Conservation (phyloP, 176 grass and related monocot species). For the Aegilops tauschii region DNA sequence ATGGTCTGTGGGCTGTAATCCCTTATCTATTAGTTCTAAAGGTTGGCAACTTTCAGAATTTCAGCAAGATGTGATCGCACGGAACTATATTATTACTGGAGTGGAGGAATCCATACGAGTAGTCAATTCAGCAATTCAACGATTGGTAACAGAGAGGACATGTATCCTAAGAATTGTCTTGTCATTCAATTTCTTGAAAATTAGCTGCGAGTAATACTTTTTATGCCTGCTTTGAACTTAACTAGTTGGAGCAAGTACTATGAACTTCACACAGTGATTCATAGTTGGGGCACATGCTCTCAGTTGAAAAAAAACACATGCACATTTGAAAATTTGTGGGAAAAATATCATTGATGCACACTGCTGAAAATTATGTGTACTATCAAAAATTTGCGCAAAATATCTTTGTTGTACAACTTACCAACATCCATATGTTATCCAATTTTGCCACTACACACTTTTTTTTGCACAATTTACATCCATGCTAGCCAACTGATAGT, state of each 20-base stretch:
- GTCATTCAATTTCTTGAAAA: constrained; percentile 21
- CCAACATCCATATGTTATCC: neutral
- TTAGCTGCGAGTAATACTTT: constrained; percentile 15
- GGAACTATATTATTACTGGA: constrained; percentile 85
- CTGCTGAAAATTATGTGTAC: neutral
- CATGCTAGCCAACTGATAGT: neutral
- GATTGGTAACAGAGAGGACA: constrained; percentile 54
- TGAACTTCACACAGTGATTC: neutral
- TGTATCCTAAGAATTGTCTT: constrained; percentile 53
- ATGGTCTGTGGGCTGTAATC: constrained; percentile 96
- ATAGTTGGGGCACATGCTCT: neutral
- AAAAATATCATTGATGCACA: neutral
- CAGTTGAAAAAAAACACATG: neutral
- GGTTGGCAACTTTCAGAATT: constrained; percentile 75
- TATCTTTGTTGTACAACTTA: neutral
- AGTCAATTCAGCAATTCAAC: constrained; percentile 80
- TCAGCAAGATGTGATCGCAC: constrained; percentile 74
- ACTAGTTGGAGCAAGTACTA: neutral
- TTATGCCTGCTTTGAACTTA: constrained; percentile 10
- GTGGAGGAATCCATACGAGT: constrained; percentile 85
- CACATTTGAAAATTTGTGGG: too few species aligned
- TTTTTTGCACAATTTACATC: neutral
- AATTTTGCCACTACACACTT: neutral
- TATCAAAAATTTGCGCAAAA: neutral
- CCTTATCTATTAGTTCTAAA: constrained; percentile 74